These are phyloP conservation scores for Backusella australiensis DNA, from an alignment of 192 early-diverging fungal genomes.

Conservation along the genomic window DNA sequence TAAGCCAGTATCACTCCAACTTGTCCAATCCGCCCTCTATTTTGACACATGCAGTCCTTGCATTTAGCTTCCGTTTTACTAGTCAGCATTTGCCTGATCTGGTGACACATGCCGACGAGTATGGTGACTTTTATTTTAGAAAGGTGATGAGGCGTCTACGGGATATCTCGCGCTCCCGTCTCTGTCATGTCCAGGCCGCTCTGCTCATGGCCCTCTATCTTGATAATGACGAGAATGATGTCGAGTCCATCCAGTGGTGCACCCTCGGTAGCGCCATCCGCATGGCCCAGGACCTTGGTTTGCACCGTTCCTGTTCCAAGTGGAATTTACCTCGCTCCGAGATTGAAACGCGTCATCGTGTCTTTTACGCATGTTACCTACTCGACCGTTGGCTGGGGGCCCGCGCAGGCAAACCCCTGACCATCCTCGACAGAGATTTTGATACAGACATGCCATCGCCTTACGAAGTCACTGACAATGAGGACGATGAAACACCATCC, in stretches of 20 bases:
- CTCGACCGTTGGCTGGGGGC: conserved; percentile 41
- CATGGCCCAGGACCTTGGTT: conserved; percentile 58
- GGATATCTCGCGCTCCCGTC: conserved; percentile 10
- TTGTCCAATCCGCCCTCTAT: not conserved
- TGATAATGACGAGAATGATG: conserved; percentile 27
- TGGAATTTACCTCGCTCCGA: conserved; percentile 51
- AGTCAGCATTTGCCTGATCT: not conserved
- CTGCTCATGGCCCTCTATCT: conserved; percentile 27
- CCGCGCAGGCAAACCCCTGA: conserved; percentile 46
- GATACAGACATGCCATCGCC: conserved; percentile 31
- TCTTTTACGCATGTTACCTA: conserved; percentile 31
- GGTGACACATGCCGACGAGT: not conserved
- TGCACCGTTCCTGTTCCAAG: conserved; percentile 50
- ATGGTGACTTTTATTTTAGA: conserved; percentile 2
- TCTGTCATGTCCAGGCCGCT: conserved; percentile 26
- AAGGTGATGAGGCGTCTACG: conserved; percentile 23
- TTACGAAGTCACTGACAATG: conserved; percentile 20
- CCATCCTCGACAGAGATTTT: conserved; percentile 42
- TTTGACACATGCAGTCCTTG: conserved; percentile 15
- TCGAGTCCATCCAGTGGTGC: conserved; percentile 31
- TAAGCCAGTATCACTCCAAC: conserved; percentile 11
- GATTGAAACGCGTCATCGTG: conserved; percentile 44
- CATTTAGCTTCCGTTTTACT: conserved; percentile 21
- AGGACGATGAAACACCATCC: not conserved
- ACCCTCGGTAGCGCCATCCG: conserved; percentile 44